Percentiles rank a stretch among this genome's conserved stretches.
Conservation (phyloP, 192 early-diverging fungal species). For the Podila epigama region DNA sequence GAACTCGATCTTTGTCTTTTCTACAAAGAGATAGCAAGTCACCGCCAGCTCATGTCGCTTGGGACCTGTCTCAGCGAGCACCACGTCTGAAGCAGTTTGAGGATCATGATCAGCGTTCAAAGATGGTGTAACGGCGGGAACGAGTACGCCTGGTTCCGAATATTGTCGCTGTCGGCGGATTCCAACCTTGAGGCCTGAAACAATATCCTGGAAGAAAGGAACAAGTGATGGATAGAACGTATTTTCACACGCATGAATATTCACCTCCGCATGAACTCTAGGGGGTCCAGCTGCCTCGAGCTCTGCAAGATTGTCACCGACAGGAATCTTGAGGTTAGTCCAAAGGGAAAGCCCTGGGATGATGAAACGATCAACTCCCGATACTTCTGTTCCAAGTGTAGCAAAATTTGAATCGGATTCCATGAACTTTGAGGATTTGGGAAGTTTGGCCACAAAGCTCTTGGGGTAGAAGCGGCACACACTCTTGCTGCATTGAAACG, state of each 20-base stretch:
- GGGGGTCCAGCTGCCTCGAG: conserved; percentile 27
- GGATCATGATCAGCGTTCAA: conserved; percentile 7
- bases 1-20: conserved; percentile 71
- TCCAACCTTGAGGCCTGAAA: conserved; percentile 67
- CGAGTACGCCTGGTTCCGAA: conserved; percentile 8
- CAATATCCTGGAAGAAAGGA: conserved; percentile 72
- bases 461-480: conserved; percentile 62
- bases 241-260: conserved; percentile 76
- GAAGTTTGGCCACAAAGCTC: conserved; percentile 49
- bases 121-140: conserved; percentile 5
- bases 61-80: not conserved
- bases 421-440: conserved; percentile 37
- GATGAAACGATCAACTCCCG: conserved; percentile 56
- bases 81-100: not conserved
- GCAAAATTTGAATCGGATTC: conserved; percentile 42
- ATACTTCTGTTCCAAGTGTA: conserved; percentile 26
- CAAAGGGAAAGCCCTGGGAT: conserved; percentile 62
- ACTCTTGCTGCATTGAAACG: conserved; percentile 58
- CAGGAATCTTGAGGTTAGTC: conserved; percentile 53
- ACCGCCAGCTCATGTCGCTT: conserved; percentile 52
- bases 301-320: conserved; percentile 48
- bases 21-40: conserved; percentile 66
- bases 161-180: conserved; percentile 51
- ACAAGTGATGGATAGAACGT: conserved; percentile 74
- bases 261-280: conserved; percentile 66